Conservation (phyloP, 192 early-diverging fungal genomes). For the Coemansia sp. region DNA sequence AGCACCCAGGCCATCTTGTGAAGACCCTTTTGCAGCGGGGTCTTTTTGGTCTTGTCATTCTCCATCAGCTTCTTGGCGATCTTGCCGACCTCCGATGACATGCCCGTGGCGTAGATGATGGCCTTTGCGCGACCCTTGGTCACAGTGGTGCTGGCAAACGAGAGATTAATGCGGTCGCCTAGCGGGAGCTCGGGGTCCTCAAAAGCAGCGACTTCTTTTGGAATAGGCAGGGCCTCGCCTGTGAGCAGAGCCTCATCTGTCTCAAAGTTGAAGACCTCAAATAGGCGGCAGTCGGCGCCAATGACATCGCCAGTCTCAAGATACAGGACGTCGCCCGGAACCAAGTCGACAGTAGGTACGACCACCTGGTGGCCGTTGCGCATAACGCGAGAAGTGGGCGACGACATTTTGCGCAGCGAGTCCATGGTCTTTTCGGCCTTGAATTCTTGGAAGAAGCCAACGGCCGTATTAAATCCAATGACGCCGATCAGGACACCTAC, state of each 20-base stretch:
- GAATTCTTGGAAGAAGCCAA: conserved; percentile 95
- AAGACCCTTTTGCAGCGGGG: conserved; percentile 65
- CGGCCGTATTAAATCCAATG: conserved; percentile 78
- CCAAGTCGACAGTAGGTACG: conserved; percentile 73
- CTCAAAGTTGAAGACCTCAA: conserved; percentile 82
- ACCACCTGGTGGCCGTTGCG: conserved; percentile 71
- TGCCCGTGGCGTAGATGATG: conserved; percentile 79
- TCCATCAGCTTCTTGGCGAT: conserved; percentile 80
- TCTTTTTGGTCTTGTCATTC: conserved; percentile 51
- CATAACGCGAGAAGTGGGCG: conserved; percentile 81
- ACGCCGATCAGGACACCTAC: conserved; percentile 75
- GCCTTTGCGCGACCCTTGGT: conserved; percentile 88
- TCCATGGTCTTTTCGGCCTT: conserved; percentile 94
- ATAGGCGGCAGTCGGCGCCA: conserved; percentile 85
- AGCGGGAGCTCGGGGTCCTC: conserved; percentile 66
- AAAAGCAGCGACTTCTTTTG: conserved; percentile 66
- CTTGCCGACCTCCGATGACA: conserved; percentile 87
- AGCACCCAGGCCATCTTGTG: conserved; percentile 75
- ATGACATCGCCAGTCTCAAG: conserved; percentile 93
- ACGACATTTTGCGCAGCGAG: conserved; percentile 80
- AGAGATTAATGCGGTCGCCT: conserved; percentile 88
- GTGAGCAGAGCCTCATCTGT: conserved; percentile 90
- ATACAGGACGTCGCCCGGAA: conserved; percentile 87
- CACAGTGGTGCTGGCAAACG: conserved; percentile 84
- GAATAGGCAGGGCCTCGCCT: conserved; percentile 80